Evolutionary conservation across 2,329 filamentous ascomycete genomes (phyloP).

Genomic region (Pyricularia grisea): DNA sequence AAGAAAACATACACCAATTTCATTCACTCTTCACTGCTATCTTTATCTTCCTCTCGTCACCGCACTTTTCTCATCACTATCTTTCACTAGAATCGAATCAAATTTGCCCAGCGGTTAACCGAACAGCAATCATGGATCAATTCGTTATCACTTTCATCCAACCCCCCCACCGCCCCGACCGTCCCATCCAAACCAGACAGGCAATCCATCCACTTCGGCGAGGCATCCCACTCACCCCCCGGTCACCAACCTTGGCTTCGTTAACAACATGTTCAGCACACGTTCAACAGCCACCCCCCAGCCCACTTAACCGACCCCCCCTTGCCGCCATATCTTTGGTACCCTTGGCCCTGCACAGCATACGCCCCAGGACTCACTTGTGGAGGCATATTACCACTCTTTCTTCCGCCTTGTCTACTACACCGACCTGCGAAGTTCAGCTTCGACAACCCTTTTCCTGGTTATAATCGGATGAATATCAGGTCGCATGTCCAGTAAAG

Average conservation of each 20-base stretch:
- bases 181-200: neutral
- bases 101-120: neutral
- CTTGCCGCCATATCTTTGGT: slow-evolving; percentile 1
- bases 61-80: neutral
- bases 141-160: neutral
- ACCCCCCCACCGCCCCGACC: neutral
- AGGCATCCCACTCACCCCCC: neutral
- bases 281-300: neutral
- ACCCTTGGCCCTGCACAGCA: neutral
- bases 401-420: neutral
- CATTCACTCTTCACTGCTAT: neutral
- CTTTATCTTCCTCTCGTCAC: neutral
- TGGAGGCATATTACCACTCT: slow-evolving; percentile 4
- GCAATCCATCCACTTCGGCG: neutral
- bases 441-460: neutral
- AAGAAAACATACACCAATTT: neutral
- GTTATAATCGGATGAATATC: neutral
- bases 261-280: neutral
- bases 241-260: neutral
- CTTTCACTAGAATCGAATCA: neutral
- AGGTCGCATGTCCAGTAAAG: neutral
- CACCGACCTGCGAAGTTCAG: neutral
- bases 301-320: neutral
- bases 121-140: neutral
- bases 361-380: neutral